Evolutionary conservation across 495 filamentous ascomycete species (phyloP), one percentile per base, ranked within the genome.

Genomic region (Penicillium diatomitis): DNA sequence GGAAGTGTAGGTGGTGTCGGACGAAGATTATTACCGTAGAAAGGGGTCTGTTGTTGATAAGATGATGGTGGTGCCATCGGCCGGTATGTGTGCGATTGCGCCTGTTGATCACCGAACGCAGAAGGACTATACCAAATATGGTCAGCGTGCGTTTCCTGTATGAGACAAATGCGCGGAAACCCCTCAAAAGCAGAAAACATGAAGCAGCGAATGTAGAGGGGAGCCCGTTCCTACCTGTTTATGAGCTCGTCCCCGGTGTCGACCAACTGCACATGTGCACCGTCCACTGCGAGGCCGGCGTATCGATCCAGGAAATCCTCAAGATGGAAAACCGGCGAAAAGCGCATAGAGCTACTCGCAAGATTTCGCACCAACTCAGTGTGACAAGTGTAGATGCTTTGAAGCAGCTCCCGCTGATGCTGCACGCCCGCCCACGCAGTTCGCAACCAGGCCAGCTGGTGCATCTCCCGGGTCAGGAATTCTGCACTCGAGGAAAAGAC

Each of bases 231-330:
- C 10, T 75, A 81, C 41, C 65, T 62, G 46, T 80, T 73, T 11
- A 70, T 57, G 20, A 73, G 64, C 37, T 78, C 76, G 8, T 77
- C 67, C 4, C 71, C 62, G 8, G 73, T 69, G 57, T 84, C 80
- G 7, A 74, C 56, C 32, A 86, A 66, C n/a, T 71, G 66, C 9
- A 80, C 67, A 56, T 82, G 75, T 2, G 75, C 69, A 32, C 74
- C 73, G 51, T 82, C 78, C 40, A 80, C 66, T 2, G 61, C 57
- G 33, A 73, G 54, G 7, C 73, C 76, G 0, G 73, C 71, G 57
- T 94, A 94, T 20, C 88, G 78, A 56, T 90, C 86, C 57, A 90
- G 84, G 62, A 94, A 94, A 54, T 90, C 87, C 52, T 94, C 88
- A 4, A 90, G 75, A 48, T 89, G 85, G 55, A 90, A 91, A 10